Evolutionary conservation across 2,329 filamentous ascomycete genomes (phyloP).

Genomic region (Paracoccidioides lutzii): DNA sequence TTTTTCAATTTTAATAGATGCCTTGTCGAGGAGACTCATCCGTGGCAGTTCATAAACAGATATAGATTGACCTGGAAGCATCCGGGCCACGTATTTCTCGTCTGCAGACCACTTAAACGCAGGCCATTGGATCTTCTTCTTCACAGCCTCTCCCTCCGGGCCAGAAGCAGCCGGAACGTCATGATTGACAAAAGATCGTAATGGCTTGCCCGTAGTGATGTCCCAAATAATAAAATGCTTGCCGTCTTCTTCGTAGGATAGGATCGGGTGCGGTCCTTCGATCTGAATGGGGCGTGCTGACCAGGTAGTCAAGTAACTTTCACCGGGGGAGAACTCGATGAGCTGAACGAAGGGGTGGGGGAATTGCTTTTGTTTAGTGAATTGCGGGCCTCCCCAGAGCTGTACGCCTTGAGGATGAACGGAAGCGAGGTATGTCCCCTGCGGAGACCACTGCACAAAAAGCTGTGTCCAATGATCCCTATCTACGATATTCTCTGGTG

Average conservation of each 20-base stretch:
- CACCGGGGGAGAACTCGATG: slow-evolving; percentile 84
- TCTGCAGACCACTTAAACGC: slow-evolving; percentile 99
- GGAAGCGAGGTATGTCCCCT: slow-evolving; percentile 85
- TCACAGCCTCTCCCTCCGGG: slow-evolving; percentile 51
- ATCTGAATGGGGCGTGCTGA: slow-evolving; percentile 87
- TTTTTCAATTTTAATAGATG: slow-evolving; percentile 88
- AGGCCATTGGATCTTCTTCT: slow-evolving; percentile 95
- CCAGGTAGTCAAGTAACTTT: slow-evolving; percentile 94
- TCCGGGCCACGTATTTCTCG: slow-evolving; percentile 88
- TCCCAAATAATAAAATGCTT: slow-evolving; percentile 99
- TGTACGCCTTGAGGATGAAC: slow-evolving; percentile 94
- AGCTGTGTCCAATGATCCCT: slow-evolving; percentile 95
- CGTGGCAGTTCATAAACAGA: slow-evolving; percentile 79
- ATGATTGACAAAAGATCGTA: slow-evolving; percentile 86
- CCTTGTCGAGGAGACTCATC: slow-evolving; percentile 85
- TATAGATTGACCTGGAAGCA: slow-evolving; percentile 78
- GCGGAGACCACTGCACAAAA: slow-evolving; percentile 95
- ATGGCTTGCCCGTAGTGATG: slow-evolving; percentile 72
- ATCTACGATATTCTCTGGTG: slow-evolving; percentile 78
- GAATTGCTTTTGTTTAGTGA: slow-evolving; percentile 84
- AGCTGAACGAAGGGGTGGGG: slow-evolving; percentile 92
- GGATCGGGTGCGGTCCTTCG: slow-evolving; percentile 71
- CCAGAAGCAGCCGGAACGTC: slow-evolving; percentile 54
- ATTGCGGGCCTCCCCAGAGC: slow-evolving; percentile 84
- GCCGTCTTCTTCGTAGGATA: slow-evolving; percentile 85